Conservation (phyloP, 352 stramenopile species). For the Pythium periplocum region DNA sequence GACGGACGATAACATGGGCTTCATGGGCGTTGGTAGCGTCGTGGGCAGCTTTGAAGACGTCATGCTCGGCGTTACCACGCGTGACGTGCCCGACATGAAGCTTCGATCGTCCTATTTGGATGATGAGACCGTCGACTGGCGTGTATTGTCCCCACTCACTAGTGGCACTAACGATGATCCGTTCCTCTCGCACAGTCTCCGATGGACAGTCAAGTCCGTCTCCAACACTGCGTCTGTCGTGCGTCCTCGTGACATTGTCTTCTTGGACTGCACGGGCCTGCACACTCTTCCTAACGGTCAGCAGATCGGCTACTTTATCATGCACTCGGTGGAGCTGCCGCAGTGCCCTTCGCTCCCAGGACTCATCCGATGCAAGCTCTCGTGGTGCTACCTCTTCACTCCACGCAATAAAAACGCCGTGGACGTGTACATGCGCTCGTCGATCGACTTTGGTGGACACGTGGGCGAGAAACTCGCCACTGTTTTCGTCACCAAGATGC, state of each 20-base stretch:
- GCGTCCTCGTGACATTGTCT: not conserved
- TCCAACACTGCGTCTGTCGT: not conserved
- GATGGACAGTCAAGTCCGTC: not conserved
- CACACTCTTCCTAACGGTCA: not conserved
- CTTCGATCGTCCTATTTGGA: not conserved
- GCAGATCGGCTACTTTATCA: not conserved
- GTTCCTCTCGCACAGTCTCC: not conserved
- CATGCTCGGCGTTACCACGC: not conserved
- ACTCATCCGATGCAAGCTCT: not conserved
- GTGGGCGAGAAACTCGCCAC: not conserved
- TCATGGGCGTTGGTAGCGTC: not conserved
- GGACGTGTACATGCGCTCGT: not conserved
- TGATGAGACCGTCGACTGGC: not conserved
- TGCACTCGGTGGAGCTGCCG: not conserved
- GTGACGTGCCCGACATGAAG: not conserved
- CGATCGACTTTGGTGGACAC: not conserved
- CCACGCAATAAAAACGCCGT: not conserved
- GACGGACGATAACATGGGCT: too few relatives aligned
- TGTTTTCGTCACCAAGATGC: not conserved
- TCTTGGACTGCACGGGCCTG: not conserved
- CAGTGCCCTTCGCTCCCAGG: not conserved
- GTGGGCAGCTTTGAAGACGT: not conserved
- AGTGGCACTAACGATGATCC: not conserved
- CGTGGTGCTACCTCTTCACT: not conserved
- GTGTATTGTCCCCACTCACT: not conserved